Conservation (phyloP, 495 filamentous ascomycete species). For the Xylaria scruposa region DNA sequence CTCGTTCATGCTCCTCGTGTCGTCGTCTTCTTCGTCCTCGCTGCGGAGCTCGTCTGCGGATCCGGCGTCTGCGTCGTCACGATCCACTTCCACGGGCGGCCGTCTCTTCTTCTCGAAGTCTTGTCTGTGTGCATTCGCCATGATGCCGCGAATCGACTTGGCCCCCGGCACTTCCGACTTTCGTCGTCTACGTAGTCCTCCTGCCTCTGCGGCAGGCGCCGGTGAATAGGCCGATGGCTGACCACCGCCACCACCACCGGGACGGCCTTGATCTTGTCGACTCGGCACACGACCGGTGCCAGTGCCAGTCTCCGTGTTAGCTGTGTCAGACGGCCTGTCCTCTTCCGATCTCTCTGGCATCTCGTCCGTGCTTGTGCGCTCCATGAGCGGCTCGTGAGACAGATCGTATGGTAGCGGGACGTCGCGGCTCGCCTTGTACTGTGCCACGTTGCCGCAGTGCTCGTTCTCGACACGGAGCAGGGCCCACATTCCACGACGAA, state of each 20-base stretch:
- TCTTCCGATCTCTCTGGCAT: not conserved
- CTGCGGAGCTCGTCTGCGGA: constrained; percentile 32
- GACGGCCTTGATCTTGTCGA: constrained; percentile 26
- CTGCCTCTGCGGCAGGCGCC: constrained; percentile 44
- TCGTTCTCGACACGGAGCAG: constrained; percentile 97
- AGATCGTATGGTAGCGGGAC: constrained; percentile 80
- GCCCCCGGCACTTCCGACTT: constrained; percentile 42
- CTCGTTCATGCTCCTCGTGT: constrained; percentile 39
- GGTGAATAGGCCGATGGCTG: constrained; percentile 29
- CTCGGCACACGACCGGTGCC: constrained; percentile 21
- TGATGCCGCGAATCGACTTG: constrained; percentile 61
- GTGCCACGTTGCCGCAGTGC: constrained; percentile 84
- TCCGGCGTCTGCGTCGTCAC: not conserved
- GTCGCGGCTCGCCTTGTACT: constrained; percentile 83
- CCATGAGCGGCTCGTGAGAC: constrained; percentile 41
- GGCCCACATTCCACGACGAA: constrained; percentile 84
- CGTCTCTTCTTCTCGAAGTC: constrained; percentile 82
- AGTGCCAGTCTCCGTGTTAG: constrained; percentile 13
- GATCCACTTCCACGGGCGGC: constrained; percentile 34
- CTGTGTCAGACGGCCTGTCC: constrained; percentile 4
- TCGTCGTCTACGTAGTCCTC: constrained; percentile 47
- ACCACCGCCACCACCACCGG: not conserved
- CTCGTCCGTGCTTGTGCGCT: constrained; percentile 40
- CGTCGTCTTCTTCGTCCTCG: constrained; percentile 48
- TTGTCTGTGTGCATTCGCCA: constrained; percentile 79